Evolutionary conservation across 176 grass and related monocot species (phyloP), one percentile per base, ranked within the genome.

Genomic region (Carex littledalei): DNA sequence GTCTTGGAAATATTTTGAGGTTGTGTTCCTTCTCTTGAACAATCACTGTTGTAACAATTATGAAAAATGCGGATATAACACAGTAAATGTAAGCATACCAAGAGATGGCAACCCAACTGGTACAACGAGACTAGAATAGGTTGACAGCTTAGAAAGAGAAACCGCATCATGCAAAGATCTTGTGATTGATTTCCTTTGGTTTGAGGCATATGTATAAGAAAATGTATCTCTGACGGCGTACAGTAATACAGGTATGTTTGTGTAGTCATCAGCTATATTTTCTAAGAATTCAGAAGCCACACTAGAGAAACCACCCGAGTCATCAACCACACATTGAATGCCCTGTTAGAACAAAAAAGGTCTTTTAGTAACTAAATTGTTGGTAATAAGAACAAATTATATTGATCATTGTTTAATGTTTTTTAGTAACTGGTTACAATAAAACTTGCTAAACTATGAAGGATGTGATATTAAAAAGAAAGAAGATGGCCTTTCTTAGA

Each of bases 261-360:
- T 84, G 67, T 99, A 99, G 84, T 99, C 93, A 94, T 98, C 96
- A 49, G 87, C 88, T 58, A 95, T 88, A 78, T 85, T 94, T 88
- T 99, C 93, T 84, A 94, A 87, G 89, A 87, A 90, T 54, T 91
- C 85, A 73, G 85, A 88, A 88, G 90, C 91, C 43, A 94, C 72
- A 61, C 63, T 86, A 52, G 93, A 92, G 93, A 99, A 99, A 63
- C 89, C 85, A 65, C 89, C 89, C 17, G 81, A 87, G 70, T 90
- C 89, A 35, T 90, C 89, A 3, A 95, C 90, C 72, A 94, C 37
- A 87, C 89, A 91, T 69, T 94, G 93, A 70, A 99, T 87, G 26
- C 96, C 93, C 96, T 99, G 90, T 71, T 81, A 60, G 80, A 86
- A 83, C 17, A 72, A 41, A 84, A 74, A 32, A 87, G 8, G 6